Base-by-base conservation (phyloP, 2,329 filamentous ascomycete species). In the Claviceps purpurea region DNA sequence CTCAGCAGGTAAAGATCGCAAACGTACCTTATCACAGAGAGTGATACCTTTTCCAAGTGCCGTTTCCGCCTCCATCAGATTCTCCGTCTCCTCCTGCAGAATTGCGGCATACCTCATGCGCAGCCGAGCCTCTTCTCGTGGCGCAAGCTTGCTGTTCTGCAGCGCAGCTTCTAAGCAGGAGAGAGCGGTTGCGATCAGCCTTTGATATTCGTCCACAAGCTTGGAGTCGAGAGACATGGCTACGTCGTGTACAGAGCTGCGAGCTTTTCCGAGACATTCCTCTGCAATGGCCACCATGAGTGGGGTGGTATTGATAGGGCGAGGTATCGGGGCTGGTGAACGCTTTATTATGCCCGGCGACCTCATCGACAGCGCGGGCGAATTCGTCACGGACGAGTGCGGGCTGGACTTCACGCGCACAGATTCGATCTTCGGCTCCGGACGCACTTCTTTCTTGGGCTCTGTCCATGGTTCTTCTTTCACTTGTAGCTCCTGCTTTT, bases 61-160 rank as follows among this genome's bases (percentile, higher is more conserved):
- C 13, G 81, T 84, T 65, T 90, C 86, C 1, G 84, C 83, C 58
- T 87, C 81, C 69, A 81, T 81, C 11, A 81, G 70, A 56, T 89
- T 89, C 38, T 87, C 83, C 2, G 86, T 90, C 67, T 91, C 87
- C 56, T 88, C 82, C 40, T 81, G 76, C 24, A 91, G 66, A 6
- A 90, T 70, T 38, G 77, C 80, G 1, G 85, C 85, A 65, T 89
- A 89, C 60, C 84, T 76, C 43, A 90, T 66, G 30, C 84, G 77
- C 50, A 89, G 69, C 52, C 77, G 78, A 10, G 84, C 86, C 64
- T 90, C 86, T 46, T 81, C 71, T 16, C 83, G 76, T 3, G 86
- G 83, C 20, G 76, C 68, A 18, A 86, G 67, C 53, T 76, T 75
- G 44, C 72, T 73, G 49, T 77, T 81, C 55, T 80, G 81, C 54